phyloP scores from a whole-genome alignment of 1,284 basidiomycete genomes.

The Tremellales sp. region DNA sequence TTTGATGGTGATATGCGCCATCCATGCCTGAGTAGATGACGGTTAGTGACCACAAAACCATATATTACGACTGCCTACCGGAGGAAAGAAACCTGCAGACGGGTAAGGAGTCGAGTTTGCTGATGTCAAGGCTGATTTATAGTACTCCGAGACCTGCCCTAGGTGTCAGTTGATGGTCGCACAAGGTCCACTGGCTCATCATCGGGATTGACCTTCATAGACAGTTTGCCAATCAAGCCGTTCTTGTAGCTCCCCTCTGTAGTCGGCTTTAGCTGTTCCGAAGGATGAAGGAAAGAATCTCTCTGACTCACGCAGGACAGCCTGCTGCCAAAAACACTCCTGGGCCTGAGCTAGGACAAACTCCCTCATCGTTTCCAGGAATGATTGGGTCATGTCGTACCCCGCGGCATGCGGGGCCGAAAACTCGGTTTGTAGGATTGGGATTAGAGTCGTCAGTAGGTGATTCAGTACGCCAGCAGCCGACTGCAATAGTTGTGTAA shows the following conservation, averaged over 20 bases:
- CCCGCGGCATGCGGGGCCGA: conserved; percentile 39
- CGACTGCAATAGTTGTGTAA: conserved; percentile 58
- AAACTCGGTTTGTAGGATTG: conserved; percentile 57
- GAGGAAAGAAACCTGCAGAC: conserved; percentile 44
- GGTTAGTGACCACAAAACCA: neutral
- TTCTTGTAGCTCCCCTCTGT: conserved; percentile 71
- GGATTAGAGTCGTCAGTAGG: conserved; percentile 59
- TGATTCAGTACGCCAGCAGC: conserved; percentile 72
- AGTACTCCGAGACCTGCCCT: conserved; percentile 64
- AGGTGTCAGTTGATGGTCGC: neutral
- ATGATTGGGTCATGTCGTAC: conserved; percentile 62
- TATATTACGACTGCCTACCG: conserved; percentile 21
- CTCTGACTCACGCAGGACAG: conserved; percentile 67
- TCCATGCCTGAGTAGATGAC: conserved; percentile 60
- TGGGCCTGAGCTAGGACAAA: conserved; percentile 93
- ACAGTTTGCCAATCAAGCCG: conserved; percentile 77
- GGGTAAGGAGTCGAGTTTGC: conserved; percentile 55
- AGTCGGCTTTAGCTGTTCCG: conserved; percentile 7
- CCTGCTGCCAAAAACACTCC: conserved; percentile 95
- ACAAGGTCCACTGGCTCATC: too few species aligned
- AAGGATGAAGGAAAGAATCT: neutral
- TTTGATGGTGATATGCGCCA: conserved; percentile 79
- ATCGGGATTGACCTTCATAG: conserved; percentile 61
- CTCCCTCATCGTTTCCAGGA: conserved; percentile 63
- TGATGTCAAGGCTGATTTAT: conserved; percentile 56